Evolutionary conservation across 495 filamentous ascomycete genomes (phyloP).

Genomic region (Ascodesmis nigricans): DNA sequence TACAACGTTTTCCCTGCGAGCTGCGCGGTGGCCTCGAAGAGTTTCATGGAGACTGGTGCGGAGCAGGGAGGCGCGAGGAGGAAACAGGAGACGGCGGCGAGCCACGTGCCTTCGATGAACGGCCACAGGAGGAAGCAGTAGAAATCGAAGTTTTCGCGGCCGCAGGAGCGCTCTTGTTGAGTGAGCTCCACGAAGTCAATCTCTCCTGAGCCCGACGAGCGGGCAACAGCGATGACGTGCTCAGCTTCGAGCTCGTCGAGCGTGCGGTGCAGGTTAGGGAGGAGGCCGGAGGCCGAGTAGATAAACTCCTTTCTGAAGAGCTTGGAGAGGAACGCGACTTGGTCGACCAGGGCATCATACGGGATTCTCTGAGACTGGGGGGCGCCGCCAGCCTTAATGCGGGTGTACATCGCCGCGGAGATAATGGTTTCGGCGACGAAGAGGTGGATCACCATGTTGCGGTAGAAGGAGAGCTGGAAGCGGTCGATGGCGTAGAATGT

Average conservation of each 20-base stretch:
- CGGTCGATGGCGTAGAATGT: slow-evolving; percentile 87
- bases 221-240: slow-evolving; percentile 46
- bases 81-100: slow-evolving; percentile 67
- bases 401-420: slow-evolving; percentile 68
- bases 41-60: background rate
- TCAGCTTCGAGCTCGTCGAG: slow-evolving; percentile 56
- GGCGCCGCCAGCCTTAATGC: slow-evolving; percentile 71
- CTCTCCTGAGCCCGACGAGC: slow-evolving; percentile 26
- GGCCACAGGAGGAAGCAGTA: slow-evolving; percentile 98
- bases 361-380: slow-evolving; percentile 57
- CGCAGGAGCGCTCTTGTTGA: slow-evolving; percentile 46
- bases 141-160: slow-evolving; percentile 88
- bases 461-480: slow-evolving; percentile 92
- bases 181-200: slow-evolving; percentile 51
- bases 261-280: slow-evolving; percentile 56
- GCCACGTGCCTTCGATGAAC: slow-evolving; percentile 83
- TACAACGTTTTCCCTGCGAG: slow-evolving; percentile 81
- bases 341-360: slow-evolving; percentile 43
- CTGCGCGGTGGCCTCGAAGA: slow-evolving; percentile 22
- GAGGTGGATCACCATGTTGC: slow-evolving; percentile 96
- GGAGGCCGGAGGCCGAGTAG: slow-evolving; percentile 68
- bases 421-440: slow-evolving; percentile 85
- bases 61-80: slow-evolving; percentile 46
- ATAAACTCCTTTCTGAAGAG: slow-evolving; percentile 95
- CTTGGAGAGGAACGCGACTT: slow-evolving; percentile 73